Evolutionary conservation across 352 stramenopile species (phyloP).

Genomic region (Phytophthora ohioensis): DNA sequence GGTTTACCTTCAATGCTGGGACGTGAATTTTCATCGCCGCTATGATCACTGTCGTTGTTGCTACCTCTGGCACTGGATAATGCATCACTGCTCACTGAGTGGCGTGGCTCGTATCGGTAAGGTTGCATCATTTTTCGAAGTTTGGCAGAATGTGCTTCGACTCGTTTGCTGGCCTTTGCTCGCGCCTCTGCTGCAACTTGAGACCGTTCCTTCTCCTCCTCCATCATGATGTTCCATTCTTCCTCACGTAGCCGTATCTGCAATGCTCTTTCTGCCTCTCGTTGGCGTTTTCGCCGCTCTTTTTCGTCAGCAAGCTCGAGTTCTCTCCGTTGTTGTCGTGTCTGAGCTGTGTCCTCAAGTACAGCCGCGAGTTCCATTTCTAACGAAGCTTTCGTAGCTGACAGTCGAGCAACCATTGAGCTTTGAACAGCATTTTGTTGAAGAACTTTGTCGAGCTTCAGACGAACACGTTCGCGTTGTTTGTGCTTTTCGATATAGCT

Average conservation of each 20-base stretch:
- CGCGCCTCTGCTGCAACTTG: slow-evolving; percentile 55
- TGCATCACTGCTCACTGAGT: slow-evolving; percentile 12
- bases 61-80: slow-evolving; percentile 11
- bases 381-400: slow-evolving; percentile 38
- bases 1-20: neutral
- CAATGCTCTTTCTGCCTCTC: slow-evolving; percentile 59
- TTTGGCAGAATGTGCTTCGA: slow-evolving; percentile 37
- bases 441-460: slow-evolving; percentile 30
- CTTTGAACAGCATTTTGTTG: slow-evolving; percentile 32
- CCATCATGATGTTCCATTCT: slow-evolving; percentile 57
- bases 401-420: slow-evolving; percentile 34
- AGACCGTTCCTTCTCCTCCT: slow-evolving; percentile 58
- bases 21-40: slow-evolving; percentile 20
- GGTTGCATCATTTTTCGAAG: slow-evolving; percentile 46
- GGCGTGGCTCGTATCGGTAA: slow-evolving; percentile 26
- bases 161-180: slow-evolving; percentile 56
- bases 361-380: slow-evolving; percentile 48
- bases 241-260: slow-evolving; percentile 54
- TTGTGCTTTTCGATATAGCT: slow-evolving; percentile 37
- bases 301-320: slow-evolving; percentile 55
- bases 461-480: slow-evolving; percentile 34
- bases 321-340: slow-evolving; percentile 46
- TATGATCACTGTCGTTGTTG: slow-evolving; percentile 34
- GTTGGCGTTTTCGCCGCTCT: slow-evolving; percentile 51
- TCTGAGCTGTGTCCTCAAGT: slow-evolving; percentile 30